phyloP scores from a whole-genome alignment of 176 grass and related monocot species.

The Oryza brachyantha region DNA sequence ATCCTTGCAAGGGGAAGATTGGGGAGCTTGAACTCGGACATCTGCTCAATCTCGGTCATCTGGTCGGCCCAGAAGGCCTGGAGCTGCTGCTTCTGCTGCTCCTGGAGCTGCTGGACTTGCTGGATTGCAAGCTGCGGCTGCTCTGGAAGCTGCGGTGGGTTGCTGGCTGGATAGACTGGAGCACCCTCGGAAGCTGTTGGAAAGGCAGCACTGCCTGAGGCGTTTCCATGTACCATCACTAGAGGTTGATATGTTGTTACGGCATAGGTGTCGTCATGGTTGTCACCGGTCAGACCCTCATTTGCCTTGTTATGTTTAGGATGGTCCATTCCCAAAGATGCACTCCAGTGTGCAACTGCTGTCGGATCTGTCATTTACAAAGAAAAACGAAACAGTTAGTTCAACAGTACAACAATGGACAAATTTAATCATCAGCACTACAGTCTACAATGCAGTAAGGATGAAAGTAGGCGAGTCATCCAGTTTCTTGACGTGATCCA shows the following conservation, averaged over 20 bases:
- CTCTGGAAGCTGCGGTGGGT: neutral
- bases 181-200: constrained; percentile 18
- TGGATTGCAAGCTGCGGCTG: constrained; percentile 40
- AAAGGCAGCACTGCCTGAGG: neutral
- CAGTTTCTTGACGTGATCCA: neutral
- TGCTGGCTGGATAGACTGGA: constrained; percentile 7
- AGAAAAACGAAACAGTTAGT: neutral
- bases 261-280: constrained; percentile 33
- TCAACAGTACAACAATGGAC: neutral
- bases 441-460: neutral
- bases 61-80: constrained; percentile 50
- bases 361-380: neutral
- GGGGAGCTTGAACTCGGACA: constrained; percentile 45
- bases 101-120: constrained; percentile 43
- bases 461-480: neutral
- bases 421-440: neutral
- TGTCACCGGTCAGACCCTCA: constrained; percentile 15
- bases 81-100: constrained; percentile 46
- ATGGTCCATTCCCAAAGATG: constrained; percentile 53
- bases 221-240: constrained; percentile 24
- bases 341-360: neutral
- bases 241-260: constrained; percentile 31
- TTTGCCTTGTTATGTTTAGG: constrained; percentile 27
- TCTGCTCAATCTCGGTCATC: constrained; percentile 52
- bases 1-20: constrained; percentile 60